Percentiles rank a stretch among this genome's conserved stretches.
phyloP scores from a whole-genome alignment of 2,329 filamentous ascomycete species.

The Leptographium wingfieldii region DNA sequence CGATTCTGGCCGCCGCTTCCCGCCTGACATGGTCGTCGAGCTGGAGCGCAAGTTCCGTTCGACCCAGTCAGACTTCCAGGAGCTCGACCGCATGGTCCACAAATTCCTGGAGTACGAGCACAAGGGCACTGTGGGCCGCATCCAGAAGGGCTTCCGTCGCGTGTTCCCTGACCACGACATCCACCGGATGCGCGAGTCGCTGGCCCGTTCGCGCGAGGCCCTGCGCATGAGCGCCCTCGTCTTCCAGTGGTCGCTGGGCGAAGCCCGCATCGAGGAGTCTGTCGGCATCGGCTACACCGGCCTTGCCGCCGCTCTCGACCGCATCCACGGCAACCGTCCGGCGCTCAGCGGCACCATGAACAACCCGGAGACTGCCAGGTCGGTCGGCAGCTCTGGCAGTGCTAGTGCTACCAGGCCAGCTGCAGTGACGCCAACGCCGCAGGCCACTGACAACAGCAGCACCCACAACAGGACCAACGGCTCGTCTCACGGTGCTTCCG shows the following conservation, averaged over 20 bases:
- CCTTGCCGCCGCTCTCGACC: conserved; percentile 50
- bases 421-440: background rate
- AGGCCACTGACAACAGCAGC: background rate
- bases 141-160: conserved; percentile 49
- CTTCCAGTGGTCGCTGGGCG: conserved; percentile 53
- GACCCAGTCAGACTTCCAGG: conserved; percentile 47
- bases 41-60: conserved; percentile 51
- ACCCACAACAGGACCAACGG: conserved; percentile 1
- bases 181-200: conserved; percentile 42
- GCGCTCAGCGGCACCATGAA: conserved; percentile 10
- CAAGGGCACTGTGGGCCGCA: conserved; percentile 45
- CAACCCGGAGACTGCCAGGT: background rate
- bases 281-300: conserved; percentile 56
- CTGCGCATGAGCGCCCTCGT: conserved; percentile 51
- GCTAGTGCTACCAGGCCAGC: background rate
- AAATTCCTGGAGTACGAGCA: conserved; percentile 50
- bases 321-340: conserved; percentile 24
- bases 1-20: conserved; percentile 35
- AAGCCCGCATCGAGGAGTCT: conserved; percentile 43
- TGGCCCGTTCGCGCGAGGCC: conserved; percentile 46
- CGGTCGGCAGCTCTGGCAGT: background rate
- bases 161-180: conserved; percentile 51
- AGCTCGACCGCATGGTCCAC: conserved; percentile 49
- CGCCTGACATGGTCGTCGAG: conserved; percentile 48
- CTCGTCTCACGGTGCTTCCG: background rate